phyloP scores from a whole-genome alignment of 2,329 filamentous ascomycete species.

The Metarhizium album region DNA sequence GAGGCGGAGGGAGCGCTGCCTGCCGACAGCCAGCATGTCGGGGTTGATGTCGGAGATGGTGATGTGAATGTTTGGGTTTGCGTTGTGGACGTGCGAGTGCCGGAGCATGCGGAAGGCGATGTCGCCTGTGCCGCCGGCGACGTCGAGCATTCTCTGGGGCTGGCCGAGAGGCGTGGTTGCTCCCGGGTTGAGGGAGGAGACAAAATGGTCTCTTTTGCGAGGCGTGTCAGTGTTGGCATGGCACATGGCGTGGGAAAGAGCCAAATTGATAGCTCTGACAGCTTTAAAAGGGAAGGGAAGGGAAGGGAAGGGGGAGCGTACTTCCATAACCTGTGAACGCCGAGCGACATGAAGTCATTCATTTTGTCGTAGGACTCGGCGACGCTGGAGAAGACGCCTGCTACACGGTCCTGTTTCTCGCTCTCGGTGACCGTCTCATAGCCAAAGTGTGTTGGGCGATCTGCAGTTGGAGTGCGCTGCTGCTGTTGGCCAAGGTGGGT shows the following conservation, averaged over 20 bases:
- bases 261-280: not conserved
- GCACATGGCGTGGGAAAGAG: not conserved
- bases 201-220: constrained; percentile 65
- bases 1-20: constrained; percentile 57
- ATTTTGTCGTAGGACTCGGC: constrained; percentile 92
- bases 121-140: constrained; percentile 93
- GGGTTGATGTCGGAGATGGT: constrained; percentile 95
- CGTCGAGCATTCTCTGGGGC: constrained; percentile 74
- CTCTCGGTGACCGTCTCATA: constrained; percentile 75
- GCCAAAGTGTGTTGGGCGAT: constrained; percentile 76
- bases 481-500: constrained; percentile 15
- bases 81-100: constrained; percentile 70
- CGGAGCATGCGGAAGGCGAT: constrained; percentile 95
- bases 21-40: constrained; percentile 83
- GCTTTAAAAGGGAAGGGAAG: too few species aligned
- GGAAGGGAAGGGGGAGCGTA: constrained; percentile 29
- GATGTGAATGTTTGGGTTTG: constrained; percentile 67
- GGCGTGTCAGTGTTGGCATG: not conserved
- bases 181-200: constrained; percentile 81
- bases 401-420: constrained; percentile 63
- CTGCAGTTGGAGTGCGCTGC: constrained; percentile 19
- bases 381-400: constrained; percentile 87
- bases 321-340: constrained; percentile 94
- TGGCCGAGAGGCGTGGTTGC: constrained; percentile 32
- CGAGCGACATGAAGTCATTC: constrained; percentile 99